phyloP scores from a whole-genome alignment of 148 eudicot genomes.

The Linanthus parryae region DNA sequence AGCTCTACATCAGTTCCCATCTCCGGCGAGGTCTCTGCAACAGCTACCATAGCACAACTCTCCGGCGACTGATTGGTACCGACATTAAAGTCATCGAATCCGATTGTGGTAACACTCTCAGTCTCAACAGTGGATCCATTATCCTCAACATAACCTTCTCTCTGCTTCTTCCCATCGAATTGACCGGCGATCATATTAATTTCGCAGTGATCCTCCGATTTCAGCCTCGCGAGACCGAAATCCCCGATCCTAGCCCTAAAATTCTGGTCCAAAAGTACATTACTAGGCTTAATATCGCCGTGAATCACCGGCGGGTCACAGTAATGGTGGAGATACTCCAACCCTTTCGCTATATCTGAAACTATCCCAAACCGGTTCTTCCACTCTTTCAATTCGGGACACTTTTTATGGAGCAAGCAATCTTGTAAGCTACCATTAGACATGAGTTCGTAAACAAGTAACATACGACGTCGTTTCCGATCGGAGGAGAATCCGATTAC shows the following conservation, averaged over 20 bases:
- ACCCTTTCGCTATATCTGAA: conserved; percentile 59
- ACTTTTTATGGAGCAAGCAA: conserved; percentile 54
- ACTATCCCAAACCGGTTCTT: conserved; percentile 40
- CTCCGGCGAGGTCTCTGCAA: conserved; percentile 18
- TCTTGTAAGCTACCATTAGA: conserved; percentile 82
- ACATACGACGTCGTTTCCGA: conserved; percentile 55
- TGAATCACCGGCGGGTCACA: conserved; percentile 81
- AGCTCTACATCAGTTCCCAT: conserved; percentile 22
- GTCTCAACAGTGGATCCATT: conserved; percentile 51
- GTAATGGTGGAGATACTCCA: conserved; percentile 62
- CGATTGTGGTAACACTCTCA: conserved; percentile 59
- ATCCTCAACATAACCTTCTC: conserved; percentile 36
- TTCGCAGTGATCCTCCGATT: conserved; percentile 27
- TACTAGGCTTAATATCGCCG: conserved; percentile 96
- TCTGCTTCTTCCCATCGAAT: conserved; percentile 23
- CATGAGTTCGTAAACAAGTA: conserved; percentile 86
- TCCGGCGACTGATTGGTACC: conserved; percentile 61
- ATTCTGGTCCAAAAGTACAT: conserved; percentile 51
- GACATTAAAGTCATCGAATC: conserved; percentile 50
- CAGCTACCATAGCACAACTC: conserved; percentile 13
- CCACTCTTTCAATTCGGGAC: conserved; percentile 51
- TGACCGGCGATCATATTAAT: conserved; percentile 18
- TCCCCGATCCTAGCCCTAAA: conserved; percentile 76
- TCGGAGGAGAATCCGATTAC: conserved; percentile 70
- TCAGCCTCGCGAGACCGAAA: conserved; percentile 84